A percentile compares a stretch with the other conserved stretches of the same genome.
These are phyloP conservation scores for Diaporthe ampelina DNA, from an alignment of 2,329 filamentous ascomycete genomes.

Conservation along the genomic window DNA sequence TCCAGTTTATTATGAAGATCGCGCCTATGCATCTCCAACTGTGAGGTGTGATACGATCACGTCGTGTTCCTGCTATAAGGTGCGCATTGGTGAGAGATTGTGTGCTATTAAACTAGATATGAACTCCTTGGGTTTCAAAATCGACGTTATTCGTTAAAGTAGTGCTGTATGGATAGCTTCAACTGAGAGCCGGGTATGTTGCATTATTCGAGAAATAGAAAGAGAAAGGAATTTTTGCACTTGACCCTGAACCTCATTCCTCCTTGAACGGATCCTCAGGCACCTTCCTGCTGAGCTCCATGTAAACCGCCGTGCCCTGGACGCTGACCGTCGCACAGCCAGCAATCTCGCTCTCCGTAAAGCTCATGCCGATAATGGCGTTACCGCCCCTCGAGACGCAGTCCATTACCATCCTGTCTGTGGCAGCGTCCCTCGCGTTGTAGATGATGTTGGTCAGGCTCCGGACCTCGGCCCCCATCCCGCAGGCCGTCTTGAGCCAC, in stretches of 20 bases:
- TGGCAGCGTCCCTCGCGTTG: conserved; percentile 70
- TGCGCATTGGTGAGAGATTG: background rate
- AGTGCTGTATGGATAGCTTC: background rate
- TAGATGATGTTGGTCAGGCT: conserved; percentile 73
- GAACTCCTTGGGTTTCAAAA: background rate
- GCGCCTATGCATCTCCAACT: background rate
- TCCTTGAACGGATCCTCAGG: conserved; percentile 24
- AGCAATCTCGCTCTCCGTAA: conserved; percentile 67
- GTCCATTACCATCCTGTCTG: conserved; percentile 67
- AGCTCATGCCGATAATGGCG: conserved; percentile 70
- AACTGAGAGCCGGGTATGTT: conserved; percentile 18
- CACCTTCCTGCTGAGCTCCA: conserved; percentile 22
- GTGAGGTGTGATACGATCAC: background rate
- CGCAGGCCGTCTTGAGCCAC: conserved; percentile 39
- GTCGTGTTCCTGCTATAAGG: background rate
- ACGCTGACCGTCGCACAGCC: conserved; percentile 31
- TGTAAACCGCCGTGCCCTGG: conserved; percentile 34
- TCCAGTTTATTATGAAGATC: background rate
- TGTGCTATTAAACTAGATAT: conserved; percentile 12
- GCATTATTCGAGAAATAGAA: background rate
- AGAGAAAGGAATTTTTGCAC: background rate
- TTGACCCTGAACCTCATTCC: background rate
- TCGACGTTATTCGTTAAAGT: background rate
- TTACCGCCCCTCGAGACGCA: conserved; percentile 71
- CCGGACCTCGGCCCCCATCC: conserved; percentile 70